phyloP scores from a whole-genome alignment of 345 rosid genomes.

The Durio zibethinus region DNA sequence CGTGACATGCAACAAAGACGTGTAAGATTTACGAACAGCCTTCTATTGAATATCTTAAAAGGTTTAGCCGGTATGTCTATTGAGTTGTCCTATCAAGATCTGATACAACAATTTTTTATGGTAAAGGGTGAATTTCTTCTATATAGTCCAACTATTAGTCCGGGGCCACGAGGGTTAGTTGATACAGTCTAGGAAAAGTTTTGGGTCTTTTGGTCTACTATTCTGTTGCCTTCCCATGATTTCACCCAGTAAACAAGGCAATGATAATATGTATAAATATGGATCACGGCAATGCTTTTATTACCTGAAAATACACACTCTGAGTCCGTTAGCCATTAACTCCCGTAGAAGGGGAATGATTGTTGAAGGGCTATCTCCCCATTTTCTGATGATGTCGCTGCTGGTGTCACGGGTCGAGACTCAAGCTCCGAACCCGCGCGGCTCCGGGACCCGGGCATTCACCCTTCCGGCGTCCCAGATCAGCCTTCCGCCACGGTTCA shows the following conservation, averaged over 20 bases:
- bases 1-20: slow-evolving; percentile 10
- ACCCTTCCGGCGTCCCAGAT: too few species aligned
- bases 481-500: too few species aligned
- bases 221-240: not conserved
- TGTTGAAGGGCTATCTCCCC: slow-evolving; percentile 74
- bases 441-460: too few species aligned
- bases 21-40: not conserved
- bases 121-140: too few species aligned
- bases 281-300: not conserved
- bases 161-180: too few species aligned
- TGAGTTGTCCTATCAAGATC: not conserved
- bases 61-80: not conserved
- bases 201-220: not conserved
- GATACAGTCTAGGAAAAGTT: not conserved
- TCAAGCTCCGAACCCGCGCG: too few species aligned
- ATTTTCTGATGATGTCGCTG: slow-evolving; percentile 42
- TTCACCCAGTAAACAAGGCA: not conserved
- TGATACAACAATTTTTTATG: too few species aligned
- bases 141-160: too few species aligned
- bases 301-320: slow-evolving; percentile 79
- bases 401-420: too few species aligned
- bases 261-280: not conserved
- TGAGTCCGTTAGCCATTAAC: slow-evolving; percentile 48
- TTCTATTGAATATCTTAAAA: not conserved
- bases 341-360: slow-evolving; percentile 54